phyloP scores from a whole-genome alignment of 1,284 basidiomycete species.

The Cryptococcus floricola region DNA sequence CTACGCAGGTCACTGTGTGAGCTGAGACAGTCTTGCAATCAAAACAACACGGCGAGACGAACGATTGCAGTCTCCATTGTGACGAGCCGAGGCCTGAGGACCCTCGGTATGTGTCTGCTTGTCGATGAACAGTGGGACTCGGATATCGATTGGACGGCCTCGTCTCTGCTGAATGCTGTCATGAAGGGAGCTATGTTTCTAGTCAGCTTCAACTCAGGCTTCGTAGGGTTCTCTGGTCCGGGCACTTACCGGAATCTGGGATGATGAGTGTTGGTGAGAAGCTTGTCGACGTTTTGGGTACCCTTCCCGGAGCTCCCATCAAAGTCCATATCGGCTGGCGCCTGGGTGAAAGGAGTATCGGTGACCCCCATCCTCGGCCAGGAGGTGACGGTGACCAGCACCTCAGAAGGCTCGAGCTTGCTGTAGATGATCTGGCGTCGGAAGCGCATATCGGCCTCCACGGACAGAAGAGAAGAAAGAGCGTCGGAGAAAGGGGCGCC shows the following conservation, averaged over 20 bases:
- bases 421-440: constrained; percentile 57
- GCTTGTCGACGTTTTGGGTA: constrained; percentile 88
- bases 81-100: no score
- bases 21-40: not conserved
- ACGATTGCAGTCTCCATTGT: constrained; percentile 9
- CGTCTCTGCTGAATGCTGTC: constrained; percentile 88
- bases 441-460: constrained; percentile 92
- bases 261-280: constrained; percentile 88
- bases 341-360: constrained; percentile 82
- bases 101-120: constrained; percentile 57
- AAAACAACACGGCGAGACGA: constrained; percentile 1
- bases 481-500: constrained; percentile 88
- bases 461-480: constrained; percentile 76
- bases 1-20: not conserved
- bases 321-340: constrained; percentile 72
- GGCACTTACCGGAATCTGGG: constrained; percentile 85
- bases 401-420: constrained; percentile 56
- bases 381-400: constrained; percentile 88
- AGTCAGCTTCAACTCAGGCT: not conserved
- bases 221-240: not conserved
- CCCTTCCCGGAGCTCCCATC: constrained; percentile 70
- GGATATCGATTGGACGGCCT: constrained; percentile 92
- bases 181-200: constrained; percentile 70
- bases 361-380: constrained; percentile 87
- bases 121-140: constrained; percentile 91